phyloP scores from a whole-genome alignment of 2,329 filamentous ascomycete species.

The Aspergillus ruber region DNA sequence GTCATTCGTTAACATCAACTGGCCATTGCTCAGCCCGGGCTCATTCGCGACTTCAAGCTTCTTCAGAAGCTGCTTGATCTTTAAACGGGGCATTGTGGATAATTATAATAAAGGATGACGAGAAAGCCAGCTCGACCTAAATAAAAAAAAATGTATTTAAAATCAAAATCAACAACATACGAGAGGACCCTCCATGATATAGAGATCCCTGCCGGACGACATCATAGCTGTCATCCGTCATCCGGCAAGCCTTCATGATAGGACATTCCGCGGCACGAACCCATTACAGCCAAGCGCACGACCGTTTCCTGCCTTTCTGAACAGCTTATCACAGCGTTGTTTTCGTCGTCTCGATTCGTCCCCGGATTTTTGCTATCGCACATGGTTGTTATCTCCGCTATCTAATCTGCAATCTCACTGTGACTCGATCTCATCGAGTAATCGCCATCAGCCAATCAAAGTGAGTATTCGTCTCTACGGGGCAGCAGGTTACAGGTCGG shows the following conservation, averaged over 20 bases:
- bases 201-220: background rate
- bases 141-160: background rate
- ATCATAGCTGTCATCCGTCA: background rate
- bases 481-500: too few relatives aligned
- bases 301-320: background rate
- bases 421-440: constrained; percentile 1
- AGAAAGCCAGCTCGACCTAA: background rate
- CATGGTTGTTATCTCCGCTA: background rate
- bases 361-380: background rate
- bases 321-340: background rate
- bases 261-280: background rate
- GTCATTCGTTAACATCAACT: constrained; percentile 82
- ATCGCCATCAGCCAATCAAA: background rate
- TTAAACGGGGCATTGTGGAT: constrained; percentile 20
- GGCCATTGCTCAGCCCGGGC: constrained; percentile 66
- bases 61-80: constrained; percentile 28
- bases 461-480: too few relatives aligned
- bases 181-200: background rate
- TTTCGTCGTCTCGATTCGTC: background rate
- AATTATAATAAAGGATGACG: background rate
- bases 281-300: background rate
- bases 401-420: background rate
- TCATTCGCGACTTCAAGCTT: constrained; percentile 70
- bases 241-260: background rate
- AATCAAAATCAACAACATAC: background rate